Conservation (phyloP, 306 rosid genomes). For the Dalbergia cochinchinensis region DNA sequence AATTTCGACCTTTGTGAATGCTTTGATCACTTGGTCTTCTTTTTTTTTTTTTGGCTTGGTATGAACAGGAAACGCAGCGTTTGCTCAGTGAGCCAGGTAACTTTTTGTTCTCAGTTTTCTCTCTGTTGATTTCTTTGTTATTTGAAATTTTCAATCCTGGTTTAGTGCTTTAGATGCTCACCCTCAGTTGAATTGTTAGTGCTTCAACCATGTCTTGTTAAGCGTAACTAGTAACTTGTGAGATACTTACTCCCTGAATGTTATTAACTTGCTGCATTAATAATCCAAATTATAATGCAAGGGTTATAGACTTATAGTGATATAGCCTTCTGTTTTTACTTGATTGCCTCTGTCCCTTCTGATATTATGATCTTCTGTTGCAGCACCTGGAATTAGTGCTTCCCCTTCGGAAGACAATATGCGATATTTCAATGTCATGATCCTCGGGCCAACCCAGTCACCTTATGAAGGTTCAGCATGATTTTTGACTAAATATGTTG, state of each 20-base stretch:
- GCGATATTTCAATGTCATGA: constrained; percentile 98
- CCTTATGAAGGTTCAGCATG: constrained; percentile 83
- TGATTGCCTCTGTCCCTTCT: constrained; percentile 36
- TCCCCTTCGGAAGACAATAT: constrained; percentile 97
- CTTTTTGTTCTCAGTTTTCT: background rate
- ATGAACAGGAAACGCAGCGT: constrained; percentile 95
- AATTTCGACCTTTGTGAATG: constrained; percentile 18
- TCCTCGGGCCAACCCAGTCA: constrained; percentile 97
- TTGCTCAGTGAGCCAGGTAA: constrained; percentile 97
- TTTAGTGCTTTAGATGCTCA: constrained; percentile 21
- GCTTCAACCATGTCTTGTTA: background rate
- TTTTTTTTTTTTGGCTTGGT: too few species aligned
- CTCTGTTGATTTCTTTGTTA: background rate
- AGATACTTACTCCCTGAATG: background rate
- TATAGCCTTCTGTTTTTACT: background rate
- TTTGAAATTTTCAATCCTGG: background rate
- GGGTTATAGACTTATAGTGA: background rate
- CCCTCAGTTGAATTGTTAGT: background rate
- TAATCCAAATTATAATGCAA: constrained; percentile 5
- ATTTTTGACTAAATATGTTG: constrained; percentile 5
- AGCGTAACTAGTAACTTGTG: background rate
- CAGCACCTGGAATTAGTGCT: constrained; percentile 99
- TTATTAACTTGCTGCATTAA: background rate
- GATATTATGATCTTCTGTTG: constrained; percentile 46
- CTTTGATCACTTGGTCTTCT: too few species aligned